Base-by-base conservation (phyloP, 192 early-diverging fungal genomes). In the Chytriomyces hyalinus region DNA sequence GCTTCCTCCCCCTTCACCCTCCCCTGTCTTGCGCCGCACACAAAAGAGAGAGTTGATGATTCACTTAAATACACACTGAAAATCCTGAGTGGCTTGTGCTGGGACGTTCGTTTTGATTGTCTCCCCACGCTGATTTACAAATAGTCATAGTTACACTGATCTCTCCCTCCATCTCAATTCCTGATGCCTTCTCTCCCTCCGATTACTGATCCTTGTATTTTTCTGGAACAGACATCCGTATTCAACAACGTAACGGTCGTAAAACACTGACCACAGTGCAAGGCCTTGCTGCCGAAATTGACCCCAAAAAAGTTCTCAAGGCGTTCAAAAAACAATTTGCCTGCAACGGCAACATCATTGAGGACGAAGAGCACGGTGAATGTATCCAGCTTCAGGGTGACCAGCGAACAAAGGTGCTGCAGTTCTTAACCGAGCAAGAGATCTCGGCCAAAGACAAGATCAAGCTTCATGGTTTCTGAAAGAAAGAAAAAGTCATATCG, bases 231-330 rank as follows among this genome's bases (percentile, higher is more conserved):
- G 97, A 99, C 85, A 95, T 99, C 77, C 95, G 97, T 84, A 93
- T 99, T 78, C 96, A 96, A 86, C 95, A 95, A 82, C 92, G 96
- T 77, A 96, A 96, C 84, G 95, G 96, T 76, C 92, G 94, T 81
- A 99, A 99, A 88, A 96, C 95, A 72, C 84, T 96, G 77, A 98
- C 97, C 15, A 98, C 97, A 36, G 89, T 99, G 61, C 94, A 95
- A 82, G 97, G 97, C 49, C 89, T 99, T 46, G 91, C 94, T 65
- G 83, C 83, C 22, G 91, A 94, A 74, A 88, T 94, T 72, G 96
- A 97, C 83, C 87, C 91, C 76, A 97, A 97, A 88, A 89, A 89
- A 66, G 85, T 99, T 78, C 87, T 97, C 79, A 99, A 99, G 88
- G 92, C 91, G 67, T 95, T 99, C 81, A 99, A 97, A 87, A 96